phyloP scores from a whole-genome alignment of 202 grass and related monocot genomes.

The Setaria viridis region DNA sequence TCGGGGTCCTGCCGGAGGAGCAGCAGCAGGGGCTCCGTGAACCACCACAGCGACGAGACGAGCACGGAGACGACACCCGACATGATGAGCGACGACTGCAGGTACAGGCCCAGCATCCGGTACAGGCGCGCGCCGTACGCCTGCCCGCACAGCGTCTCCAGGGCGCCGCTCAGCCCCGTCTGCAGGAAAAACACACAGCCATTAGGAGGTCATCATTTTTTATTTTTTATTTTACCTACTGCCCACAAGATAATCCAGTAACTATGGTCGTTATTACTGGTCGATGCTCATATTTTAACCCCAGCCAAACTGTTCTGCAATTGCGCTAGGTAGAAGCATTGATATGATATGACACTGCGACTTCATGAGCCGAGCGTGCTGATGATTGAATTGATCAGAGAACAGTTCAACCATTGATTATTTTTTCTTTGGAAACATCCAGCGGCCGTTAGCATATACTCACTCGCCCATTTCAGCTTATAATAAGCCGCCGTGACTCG shows the following conservation, averaged over 20 bases:
- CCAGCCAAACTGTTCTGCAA: too few relatives aligned
- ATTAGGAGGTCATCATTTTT: too few relatives aligned
- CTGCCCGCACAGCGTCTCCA: slow-evolving; percentile 92
- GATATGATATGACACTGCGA: too few relatives aligned
- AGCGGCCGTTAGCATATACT: not conserved
- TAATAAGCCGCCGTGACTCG: not conserved
- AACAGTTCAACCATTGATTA: not conserved
- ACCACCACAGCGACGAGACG: slow-evolving; percentile 69
- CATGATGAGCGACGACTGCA: slow-evolving; percentile 83
- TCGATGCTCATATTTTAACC: too few relatives aligned
- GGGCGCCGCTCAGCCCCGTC: slow-evolving; percentile 85
- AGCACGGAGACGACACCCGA: slow-evolving; percentile 45
- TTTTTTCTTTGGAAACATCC: not conserved
- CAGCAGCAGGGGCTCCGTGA: slow-evolving; percentile 72
- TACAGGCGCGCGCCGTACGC: slow-evolving; percentile 73
- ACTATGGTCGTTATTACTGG: too few relatives aligned
- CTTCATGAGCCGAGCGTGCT: not conserved
- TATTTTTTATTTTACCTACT: too few relatives aligned
- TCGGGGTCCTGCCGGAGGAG: slow-evolving; percentile 62
- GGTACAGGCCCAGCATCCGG: slow-evolving; percentile 79
- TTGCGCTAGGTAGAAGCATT: too few relatives aligned
- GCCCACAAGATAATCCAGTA: too few relatives aligned
- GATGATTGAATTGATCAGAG: not conserved
- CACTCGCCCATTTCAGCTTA: too few relatives aligned
- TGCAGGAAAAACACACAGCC: slow-evolving; percentile 1